These are phyloP conservation scores for Crataegus laevigata DNA, from an alignment of 306 rosid genomes.

Conservation along the genomic window DNA sequence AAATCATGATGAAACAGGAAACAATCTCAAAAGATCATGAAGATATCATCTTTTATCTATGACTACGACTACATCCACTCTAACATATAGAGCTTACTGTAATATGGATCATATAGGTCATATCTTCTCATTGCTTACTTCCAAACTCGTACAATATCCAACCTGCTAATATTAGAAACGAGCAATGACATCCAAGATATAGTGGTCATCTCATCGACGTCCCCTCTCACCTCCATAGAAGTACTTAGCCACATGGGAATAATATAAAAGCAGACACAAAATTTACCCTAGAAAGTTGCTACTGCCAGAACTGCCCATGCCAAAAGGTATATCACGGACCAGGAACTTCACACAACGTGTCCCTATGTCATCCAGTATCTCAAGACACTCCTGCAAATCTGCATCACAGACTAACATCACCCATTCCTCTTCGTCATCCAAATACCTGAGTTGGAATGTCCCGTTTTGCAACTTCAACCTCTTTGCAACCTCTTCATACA, in stretches of 20 bases:
- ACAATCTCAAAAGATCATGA: no score
- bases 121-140: conserved; percentile 11
- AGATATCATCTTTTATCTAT: not conserved
- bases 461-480: conserved; percentile 66
- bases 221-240: not conserved
- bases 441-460: conserved; percentile 63
- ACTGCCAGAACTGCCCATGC: conserved; percentile 49
- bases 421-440: conserved; percentile 90
- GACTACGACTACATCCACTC: conserved; percentile 6
- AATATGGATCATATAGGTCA: conserved; percentile 1
- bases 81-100: conserved; percentile 12
- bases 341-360: conserved; percentile 45
- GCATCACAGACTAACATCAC: conserved; percentile 64
- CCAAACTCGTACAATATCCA: not conserved
- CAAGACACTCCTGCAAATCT: conserved; percentile 72
- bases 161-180: not conserved
- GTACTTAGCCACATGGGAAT: not conserved
- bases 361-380: conserved; percentile 56
- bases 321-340: conserved; percentile 50
- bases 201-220: not conserved
- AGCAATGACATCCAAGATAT: not conserved
- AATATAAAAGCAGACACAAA: not conserved
- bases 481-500: conserved; percentile 64
- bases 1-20: no score
- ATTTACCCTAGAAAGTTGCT: conserved; percentile 33